phyloP scores from a whole-genome alignment of 441 rosid genomes.

The Corymbia citriodora region DNA sequence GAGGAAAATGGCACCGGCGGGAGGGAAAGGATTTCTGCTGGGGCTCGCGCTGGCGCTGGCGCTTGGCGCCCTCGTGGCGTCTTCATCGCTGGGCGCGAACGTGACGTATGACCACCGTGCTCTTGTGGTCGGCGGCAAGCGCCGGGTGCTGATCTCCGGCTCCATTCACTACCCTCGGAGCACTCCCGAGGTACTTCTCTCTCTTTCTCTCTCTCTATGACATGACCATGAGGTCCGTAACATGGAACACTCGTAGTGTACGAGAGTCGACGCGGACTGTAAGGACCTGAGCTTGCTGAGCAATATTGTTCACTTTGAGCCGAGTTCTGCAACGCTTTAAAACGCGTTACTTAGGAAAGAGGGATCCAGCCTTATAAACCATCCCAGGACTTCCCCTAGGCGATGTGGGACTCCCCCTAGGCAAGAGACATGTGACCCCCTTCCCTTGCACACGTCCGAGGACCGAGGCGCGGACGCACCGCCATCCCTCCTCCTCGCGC shows the following conservation, averaged over 20 bases:
- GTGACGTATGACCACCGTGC: constrained; percentile 85
- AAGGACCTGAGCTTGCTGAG: too few species aligned
- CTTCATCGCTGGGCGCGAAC: constrained; percentile 40
- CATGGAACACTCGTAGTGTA: not conserved
- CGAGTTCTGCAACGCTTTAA: too few species aligned
- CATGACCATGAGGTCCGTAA: not conserved
- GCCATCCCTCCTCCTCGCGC: too few species aligned
- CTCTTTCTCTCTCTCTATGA: not conserved
- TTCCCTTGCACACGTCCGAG: too few species aligned
- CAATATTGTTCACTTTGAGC: too few species aligned
- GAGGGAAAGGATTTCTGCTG: constrained; percentile 8
- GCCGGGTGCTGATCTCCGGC: constrained; percentile 76
- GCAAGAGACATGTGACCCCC: too few species aligned
- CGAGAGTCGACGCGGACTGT: not conserved
- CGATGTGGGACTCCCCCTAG: too few species aligned
- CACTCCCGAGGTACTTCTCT: constrained; percentile 55
- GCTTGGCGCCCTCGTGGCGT: constrained; percentile 1
- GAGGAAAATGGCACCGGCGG: not conserved
- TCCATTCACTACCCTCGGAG: constrained; percentile 97
- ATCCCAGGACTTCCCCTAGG: too few species aligned
- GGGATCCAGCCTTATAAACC: too few species aligned
- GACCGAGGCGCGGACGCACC: too few species aligned
- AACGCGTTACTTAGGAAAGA: too few species aligned
- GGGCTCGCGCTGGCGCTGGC: not conserved
- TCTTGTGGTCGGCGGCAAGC: constrained; percentile 66